Percentiles rank a stretch among this genome's conserved stretches.
These are phyloP conservation scores for Ascochyta clinopodiicola DNA, from an alignment of 2,329 filamentous ascomycete genomes.

Conservation along the genomic window DNA sequence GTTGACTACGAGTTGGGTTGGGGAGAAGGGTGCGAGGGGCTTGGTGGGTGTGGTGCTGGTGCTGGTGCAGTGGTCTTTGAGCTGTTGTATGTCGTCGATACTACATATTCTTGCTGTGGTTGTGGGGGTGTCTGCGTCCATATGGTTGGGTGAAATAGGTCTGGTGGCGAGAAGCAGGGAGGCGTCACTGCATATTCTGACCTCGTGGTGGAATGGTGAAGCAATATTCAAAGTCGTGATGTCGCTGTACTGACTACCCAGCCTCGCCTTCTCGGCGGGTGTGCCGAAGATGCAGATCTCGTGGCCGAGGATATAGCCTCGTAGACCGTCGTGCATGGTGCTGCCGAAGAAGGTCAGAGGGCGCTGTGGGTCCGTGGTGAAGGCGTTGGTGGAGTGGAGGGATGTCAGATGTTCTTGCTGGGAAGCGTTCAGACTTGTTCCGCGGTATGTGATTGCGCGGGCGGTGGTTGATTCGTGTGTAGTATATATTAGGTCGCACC, in stretches of 20 bases:
- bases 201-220: background rate
- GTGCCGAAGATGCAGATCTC: conserved; percentile 22
- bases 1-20: conserved; percentile 16
- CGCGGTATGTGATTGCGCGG: conserved; percentile 24
- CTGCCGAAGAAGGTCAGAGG: conserved; percentile 27
- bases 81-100: background rate
- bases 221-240: background rate
- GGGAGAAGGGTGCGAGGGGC: conserved; percentile 3
- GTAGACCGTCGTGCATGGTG: conserved; percentile 29
- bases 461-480: background rate
- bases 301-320: conserved; percentile 19
- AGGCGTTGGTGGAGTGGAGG: background rate
- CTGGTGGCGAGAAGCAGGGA: background rate
- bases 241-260: background rate
- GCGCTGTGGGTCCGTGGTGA: background rate
- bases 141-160: background rate
- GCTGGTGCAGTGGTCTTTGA: background rate
- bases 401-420: conserved; percentile 11
- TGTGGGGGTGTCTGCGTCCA: background rate
- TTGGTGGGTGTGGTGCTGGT: too few species aligned
- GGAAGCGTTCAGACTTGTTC: conserved; percentile 21
- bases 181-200: conserved; percentile 2
- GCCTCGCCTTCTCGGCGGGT: conserved; percentile 3
- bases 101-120: background rate
- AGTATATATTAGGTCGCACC: conserved; percentile 37